These are phyloP conservation scores for Ustilago shanxiensis DNA, from an alignment of 1,284 basidiomycete species.

Conservation along the genomic window DNA sequence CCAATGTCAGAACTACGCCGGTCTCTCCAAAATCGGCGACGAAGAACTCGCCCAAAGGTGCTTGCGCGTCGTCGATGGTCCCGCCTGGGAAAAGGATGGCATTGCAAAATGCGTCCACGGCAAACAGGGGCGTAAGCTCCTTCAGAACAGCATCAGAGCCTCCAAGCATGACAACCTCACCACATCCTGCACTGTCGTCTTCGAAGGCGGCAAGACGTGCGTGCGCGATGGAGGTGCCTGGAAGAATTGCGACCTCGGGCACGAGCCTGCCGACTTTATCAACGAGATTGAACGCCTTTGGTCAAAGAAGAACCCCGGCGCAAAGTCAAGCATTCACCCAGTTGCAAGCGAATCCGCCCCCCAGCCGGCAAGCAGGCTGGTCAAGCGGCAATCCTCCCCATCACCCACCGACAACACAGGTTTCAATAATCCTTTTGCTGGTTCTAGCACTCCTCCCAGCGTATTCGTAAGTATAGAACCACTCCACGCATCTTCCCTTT, in stretches of 20 bases:
- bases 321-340: neutral
- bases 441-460: constrained; percentile 54
- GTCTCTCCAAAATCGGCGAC: constrained; percentile 50
- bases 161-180: constrained; percentile 32
- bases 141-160: constrained; percentile 42
- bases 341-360: constrained; percentile 5
- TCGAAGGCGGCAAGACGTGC: constrained; percentile 54
- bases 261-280: constrained; percentile 54
- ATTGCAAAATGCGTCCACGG: constrained; percentile 53
- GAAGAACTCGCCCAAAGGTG: constrained; percentile 50
- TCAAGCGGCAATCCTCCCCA: constrained; percentile 37
- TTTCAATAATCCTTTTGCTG: constrained; percentile 25
- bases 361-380: constrained; percentile 12
- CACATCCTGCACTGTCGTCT: constrained; percentile 53
- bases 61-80: constrained; percentile 47
- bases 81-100: constrained; percentile 54
- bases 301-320: constrained; percentile 29
- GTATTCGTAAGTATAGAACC: constrained; percentile 58
- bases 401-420: constrained; percentile 13
- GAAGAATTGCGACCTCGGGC: constrained; percentile 60
- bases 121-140: constrained; percentile 45
- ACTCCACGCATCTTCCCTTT: neutral
- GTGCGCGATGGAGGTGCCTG: constrained; percentile 55
- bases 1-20: constrained; percentile 55
- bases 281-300: constrained; percentile 56